A percentile compares a stretch with the other conserved stretches of the same genome.
phyloP scores from a whole-genome alignment of 345 rosid genomes.

The Combretum micranthum region DNA sequence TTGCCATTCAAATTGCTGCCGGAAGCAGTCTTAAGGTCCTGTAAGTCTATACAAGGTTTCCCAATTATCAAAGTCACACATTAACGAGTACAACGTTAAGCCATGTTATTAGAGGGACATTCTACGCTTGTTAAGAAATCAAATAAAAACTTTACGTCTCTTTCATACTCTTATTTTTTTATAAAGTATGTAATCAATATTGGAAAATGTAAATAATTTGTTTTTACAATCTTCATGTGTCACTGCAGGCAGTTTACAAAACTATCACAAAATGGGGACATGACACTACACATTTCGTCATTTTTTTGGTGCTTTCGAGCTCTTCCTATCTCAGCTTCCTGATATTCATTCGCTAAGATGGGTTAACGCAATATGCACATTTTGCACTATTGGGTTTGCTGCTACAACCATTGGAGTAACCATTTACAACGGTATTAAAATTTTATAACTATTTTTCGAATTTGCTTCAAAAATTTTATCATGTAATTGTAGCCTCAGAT shows the following conservation, averaged over 20 bases:
- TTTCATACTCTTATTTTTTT: too few relatives aligned
- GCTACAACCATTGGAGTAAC: slow-evolving; percentile 41
- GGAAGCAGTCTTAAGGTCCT: slow-evolving; percentile 51
- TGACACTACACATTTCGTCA: slow-evolving; percentile 38
- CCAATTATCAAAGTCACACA: neutral
- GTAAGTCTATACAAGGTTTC: neutral
- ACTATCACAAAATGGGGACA: slow-evolving; percentile 26
- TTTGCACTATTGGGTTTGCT: slow-evolving; percentile 43
- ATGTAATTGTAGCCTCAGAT: neutral
- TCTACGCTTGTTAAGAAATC: too few relatives aligned
- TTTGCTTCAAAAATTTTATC: neutral
- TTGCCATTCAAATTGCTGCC: slow-evolving; percentile 50
- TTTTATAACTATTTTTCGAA: neutral
- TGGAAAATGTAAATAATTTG: neutral
- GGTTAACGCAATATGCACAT: slow-evolving; percentile 39
- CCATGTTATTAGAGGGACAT: too few relatives aligned
- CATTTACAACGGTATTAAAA: slow-evolving; percentile 27
- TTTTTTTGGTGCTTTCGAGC: slow-evolving; percentile 42
- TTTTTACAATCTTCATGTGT: neutral
- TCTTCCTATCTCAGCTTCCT: slow-evolving; percentile 43
- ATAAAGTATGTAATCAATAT: too few relatives aligned
- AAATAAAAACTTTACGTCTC: too few relatives aligned
- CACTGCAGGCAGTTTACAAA: slow-evolving; percentile 33
- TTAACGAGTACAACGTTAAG: too few relatives aligned
- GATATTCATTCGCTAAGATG: slow-evolving; percentile 46